Evolutionary conservation across 139 green algal genomes (phyloP), one percentile per base, ranked within the genome.

Genomic region (Volvox reticuliferus): DNA sequence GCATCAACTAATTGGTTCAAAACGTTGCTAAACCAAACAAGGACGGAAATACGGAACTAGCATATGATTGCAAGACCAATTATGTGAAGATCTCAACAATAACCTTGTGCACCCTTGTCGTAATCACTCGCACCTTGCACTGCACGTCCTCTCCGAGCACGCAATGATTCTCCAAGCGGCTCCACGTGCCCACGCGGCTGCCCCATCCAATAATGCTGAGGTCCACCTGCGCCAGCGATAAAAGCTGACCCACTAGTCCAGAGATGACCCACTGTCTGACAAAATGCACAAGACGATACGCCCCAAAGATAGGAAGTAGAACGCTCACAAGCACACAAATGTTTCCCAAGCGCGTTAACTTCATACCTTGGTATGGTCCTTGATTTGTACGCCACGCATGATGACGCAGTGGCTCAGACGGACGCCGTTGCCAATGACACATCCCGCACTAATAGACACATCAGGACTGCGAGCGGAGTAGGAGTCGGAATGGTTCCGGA

Each of bases 61-160:
- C n/a, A n/a, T n/a, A n/a, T n/a, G n/a, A n/a, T n/a, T n/a, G n/a
- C n/a, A n/a, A n/a, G n/a, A n/a, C n/a, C n/a, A n/a, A n/a, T n/a
- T n/a, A n/a, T n/a, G n/a, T n/a, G n/a, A n/a, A n/a, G n/a, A n/a
- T n/a, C n/a, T n/a, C n/a, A n/a, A n/a, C n/a, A n/a, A n/a, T n/a
- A n/a, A n/a, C n/a, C n/a, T n/a, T n/a, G n/a, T n/a, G 5, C 5
- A 55, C 44, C 44, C 44, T 14, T 55, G 44, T 55, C 44, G 44
- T 55, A 55, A 55, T 55, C 9, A 55, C 50, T 33, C 90, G 32
- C 83, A 96, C 94, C 92, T 94, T 95, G 71, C 98, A 92, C 32
- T 95, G 89, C 18, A 99, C 98, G 79, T 99, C 97, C 93, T 99
- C 98, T 13, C 98, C 98, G 32, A 99, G 96, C 36, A 99, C 97